A percentile compares a stretch with the other conserved stretches of the same genome.
These are phyloP conservation scores for Hymenoscyphus infarciens DNA, from an alignment of 2,329 filamentous ascomycete genomes.

Conservation along the genomic window DNA sequence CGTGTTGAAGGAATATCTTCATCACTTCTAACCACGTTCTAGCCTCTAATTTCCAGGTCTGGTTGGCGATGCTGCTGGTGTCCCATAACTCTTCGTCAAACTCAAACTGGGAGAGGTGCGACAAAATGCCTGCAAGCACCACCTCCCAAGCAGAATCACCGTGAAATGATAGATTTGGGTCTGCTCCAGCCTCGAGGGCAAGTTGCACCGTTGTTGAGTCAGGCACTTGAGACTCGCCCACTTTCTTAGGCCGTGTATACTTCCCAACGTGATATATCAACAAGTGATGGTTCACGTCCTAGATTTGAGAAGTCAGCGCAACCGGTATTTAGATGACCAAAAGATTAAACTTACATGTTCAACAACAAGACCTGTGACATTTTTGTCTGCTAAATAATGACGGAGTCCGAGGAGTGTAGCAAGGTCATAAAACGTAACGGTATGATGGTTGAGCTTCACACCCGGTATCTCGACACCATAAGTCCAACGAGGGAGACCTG, in stretches of 20 bases:
- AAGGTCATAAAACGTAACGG: constrained; percentile 9
- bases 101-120: constrained; percentile 2
- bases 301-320: not conserved
- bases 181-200: constrained; percentile 2
- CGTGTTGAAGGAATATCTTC: constrained; percentile 7
- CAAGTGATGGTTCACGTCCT: constrained; percentile 11
- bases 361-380: constrained; percentile 7
- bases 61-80: not conserved
- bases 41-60: constrained; percentile 1
- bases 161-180: constrained; percentile 9
- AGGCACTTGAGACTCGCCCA: constrained; percentile 7
- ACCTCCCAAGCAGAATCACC: constrained; percentile 9
- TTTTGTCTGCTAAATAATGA: constrained; percentile 7
- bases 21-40: constrained; percentile 4
- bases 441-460: constrained; percentile 5
- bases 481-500: constrained; percentile 8
- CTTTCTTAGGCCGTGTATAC: constrained; percentile 5
- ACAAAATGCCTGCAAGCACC: constrained; percentile 5
- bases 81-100: constrained; percentile 6
- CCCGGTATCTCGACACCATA: constrained; percentile 7
- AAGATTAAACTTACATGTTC: not conserved
- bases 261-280: constrained; percentile 5
- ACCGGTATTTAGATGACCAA: not conserved
- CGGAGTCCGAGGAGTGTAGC: constrained; percentile 1
- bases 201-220: constrained; percentile 4